Conservation (phyloP, 2,329 filamentous ascomycete species). For the Fusarium multiceps region DNA sequence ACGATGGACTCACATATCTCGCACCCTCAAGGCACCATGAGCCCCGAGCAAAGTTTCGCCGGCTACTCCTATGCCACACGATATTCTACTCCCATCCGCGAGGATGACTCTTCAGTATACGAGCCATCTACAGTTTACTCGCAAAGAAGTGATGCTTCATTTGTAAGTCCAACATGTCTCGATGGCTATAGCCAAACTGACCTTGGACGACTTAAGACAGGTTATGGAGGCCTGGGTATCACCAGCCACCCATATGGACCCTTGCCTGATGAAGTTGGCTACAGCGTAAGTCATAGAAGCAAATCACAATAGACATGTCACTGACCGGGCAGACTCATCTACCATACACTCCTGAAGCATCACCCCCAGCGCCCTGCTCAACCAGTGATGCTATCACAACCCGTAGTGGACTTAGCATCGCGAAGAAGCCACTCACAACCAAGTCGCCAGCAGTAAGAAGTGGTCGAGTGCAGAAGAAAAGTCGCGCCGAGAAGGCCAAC, state of each 20-base stretch:
- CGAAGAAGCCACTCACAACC: slow-evolving; percentile 34
- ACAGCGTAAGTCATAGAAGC: slow-evolving; percentile 30
- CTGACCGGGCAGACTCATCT: slow-evolving; percentile 23
- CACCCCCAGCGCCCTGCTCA: slow-evolving; percentile 56
- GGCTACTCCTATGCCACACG: slow-evolving; percentile 23
- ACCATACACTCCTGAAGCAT: slow-evolving; percentile 60
- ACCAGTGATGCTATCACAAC: slow-evolving; percentile 49
- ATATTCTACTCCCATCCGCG: slow-evolving; percentile 37
- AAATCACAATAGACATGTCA: background rate
- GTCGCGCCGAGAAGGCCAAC: slow-evolving; percentile 50
- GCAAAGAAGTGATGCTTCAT: slow-evolving; percentile 27
- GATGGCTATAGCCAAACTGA: background rate
- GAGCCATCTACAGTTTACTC: slow-evolving; percentile 35
- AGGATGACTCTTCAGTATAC: slow-evolving; percentile 33
- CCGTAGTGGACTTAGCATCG: slow-evolving; percentile 52
- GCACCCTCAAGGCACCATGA: slow-evolving; percentile 20
- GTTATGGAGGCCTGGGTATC: slow-evolving; percentile 21
- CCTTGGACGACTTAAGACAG: slow-evolving; percentile 22
- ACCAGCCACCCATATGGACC: slow-evolving; percentile 35
- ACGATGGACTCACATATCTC: slow-evolving; percentile 36
- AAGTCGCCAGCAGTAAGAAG: slow-evolving; percentile 32
- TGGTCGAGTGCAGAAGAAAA: slow-evolving; percentile 41
- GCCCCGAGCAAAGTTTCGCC: slow-evolving; percentile 16
- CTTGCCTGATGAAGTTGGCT: slow-evolving; percentile 37
- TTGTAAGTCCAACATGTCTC: slow-evolving; percentile 30